A percentile compares a stretch with the other conserved stretches of the same genome.
Conservation (phyloP, 768 basidiomycete genomes). For the Termitomyces sp. region DNA sequence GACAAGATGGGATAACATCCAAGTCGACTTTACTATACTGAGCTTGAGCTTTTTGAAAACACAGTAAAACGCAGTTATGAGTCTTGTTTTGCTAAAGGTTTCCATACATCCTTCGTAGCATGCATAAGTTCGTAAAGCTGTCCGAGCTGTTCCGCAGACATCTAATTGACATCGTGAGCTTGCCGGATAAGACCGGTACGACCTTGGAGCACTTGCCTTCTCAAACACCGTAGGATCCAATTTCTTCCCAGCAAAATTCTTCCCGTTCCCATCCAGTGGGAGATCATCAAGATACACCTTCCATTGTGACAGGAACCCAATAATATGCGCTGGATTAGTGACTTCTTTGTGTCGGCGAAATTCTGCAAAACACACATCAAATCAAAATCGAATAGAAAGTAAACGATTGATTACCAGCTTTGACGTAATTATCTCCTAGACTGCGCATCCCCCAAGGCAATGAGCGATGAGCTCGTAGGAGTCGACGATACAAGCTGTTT, state of each 20-base stretch:
- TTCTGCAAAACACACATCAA: slow-evolving; percentile 41
- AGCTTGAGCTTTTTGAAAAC: background rate
- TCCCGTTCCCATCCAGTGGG: slow-evolving; percentile 38
- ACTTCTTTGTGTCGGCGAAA: slow-evolving; percentile 77
- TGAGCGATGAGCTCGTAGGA: slow-evolving; percentile 73
- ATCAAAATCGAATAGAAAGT: background rate
- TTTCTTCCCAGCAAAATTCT: slow-evolving; percentile 54
- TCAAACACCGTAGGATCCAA: slow-evolving; percentile 70
- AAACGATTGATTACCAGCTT: slow-evolving; percentile 46
- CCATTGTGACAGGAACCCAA: slow-evolving; percentile 96
- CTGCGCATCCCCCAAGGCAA: slow-evolving; percentile 77
- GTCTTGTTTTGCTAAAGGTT: slow-evolving; percentile 34
- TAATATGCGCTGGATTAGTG: slow-evolving; percentile 85
- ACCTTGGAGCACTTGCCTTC: slow-evolving; percentile 43
- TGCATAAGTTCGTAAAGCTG: slow-evolving; percentile 96
- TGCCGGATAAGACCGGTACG: background rate
- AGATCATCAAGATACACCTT: slow-evolving; percentile 82
- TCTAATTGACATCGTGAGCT: slow-evolving; percentile 34
- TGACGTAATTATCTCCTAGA: slow-evolving; percentile 83
- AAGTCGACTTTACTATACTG: background rate
- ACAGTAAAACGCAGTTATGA: slow-evolving; percentile 11
- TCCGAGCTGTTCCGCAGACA: slow-evolving; percentile 86
- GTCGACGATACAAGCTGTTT: slow-evolving; percentile 68
- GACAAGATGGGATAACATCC: background rate
- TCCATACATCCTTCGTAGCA: slow-evolving; percentile 86